phyloP scores from a whole-genome alignment of 345 rosid species.

The Dipteronia sinensis region DNA sequence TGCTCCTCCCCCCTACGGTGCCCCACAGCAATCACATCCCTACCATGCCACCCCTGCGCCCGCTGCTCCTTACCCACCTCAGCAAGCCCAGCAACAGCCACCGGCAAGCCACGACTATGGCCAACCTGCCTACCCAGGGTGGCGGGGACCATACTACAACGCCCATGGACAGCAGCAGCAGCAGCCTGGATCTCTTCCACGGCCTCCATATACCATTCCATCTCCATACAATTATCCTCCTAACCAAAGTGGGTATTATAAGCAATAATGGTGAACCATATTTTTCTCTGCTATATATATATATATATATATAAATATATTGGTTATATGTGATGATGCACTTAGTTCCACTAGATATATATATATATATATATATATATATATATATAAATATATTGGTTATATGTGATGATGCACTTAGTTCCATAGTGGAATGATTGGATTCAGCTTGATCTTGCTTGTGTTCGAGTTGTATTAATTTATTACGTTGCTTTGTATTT shows the following conservation, averaged over 20 bases:
- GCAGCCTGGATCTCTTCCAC: slow-evolving; percentile 66
- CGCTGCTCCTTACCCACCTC: slow-evolving; percentile 57
- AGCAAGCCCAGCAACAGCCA: slow-evolving; percentile 61
- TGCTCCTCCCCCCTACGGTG: slow-evolving; percentile 52
- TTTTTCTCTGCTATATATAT: slow-evolving; percentile 4
- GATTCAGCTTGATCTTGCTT: slow-evolving; percentile 9
- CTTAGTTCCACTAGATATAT: background rate
- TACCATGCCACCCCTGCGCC: slow-evolving; percentile 53
- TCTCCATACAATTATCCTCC: slow-evolving; percentile 73
- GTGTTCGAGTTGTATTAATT: background rate
- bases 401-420: background rate
- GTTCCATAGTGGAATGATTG: background rate
- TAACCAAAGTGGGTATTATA: slow-evolving; percentile 80
- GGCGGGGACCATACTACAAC: slow-evolving; percentile 90
- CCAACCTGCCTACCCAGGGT: slow-evolving; percentile 84
- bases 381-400: slow-evolving; percentile 1
- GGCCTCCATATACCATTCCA: slow-evolving; percentile 81
- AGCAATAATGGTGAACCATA: slow-evolving; percentile 42
- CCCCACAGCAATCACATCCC: slow-evolving; percentile 56
- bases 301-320: background rate
- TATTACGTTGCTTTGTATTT: background rate
- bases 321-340: background rate
- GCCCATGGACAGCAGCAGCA: slow-evolving; percentile 74
- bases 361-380: slow-evolving; percentile 2
- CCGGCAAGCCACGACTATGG: slow-evolving; percentile 68